These are phyloP conservation scores for Collariella sp. DNA, from an alignment of 495 filamentous ascomycete genomes.

Conservation along the genomic window DNA sequence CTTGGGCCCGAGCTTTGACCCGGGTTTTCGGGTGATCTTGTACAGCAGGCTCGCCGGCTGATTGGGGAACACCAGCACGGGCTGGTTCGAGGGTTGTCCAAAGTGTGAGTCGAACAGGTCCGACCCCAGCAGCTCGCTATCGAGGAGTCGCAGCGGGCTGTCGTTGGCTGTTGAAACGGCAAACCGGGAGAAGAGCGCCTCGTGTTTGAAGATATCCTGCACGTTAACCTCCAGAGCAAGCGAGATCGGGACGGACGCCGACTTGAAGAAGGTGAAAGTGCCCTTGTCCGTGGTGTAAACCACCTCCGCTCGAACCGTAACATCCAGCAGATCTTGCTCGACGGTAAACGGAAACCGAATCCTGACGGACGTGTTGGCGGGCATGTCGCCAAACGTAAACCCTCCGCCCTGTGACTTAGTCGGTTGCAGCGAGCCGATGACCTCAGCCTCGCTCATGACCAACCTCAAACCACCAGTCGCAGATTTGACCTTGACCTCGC, in stretches of 20 bases:
- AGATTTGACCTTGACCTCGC: slow-evolving; percentile 64
- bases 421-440: slow-evolving; percentile 47
- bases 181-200: slow-evolving; percentile 77
- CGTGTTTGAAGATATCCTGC: slow-evolving; percentile 86
- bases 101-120: slow-evolving; percentile 57
- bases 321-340: slow-evolving; percentile 63
- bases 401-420: slow-evolving; percentile 55
- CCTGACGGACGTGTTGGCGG: slow-evolving; percentile 38
- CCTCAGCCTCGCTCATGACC: slow-evolving; percentile 59
- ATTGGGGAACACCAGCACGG: slow-evolving; percentile 63
- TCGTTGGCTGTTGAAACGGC: slow-evolving; percentile 69
- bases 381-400: slow-evolving; percentile 54
- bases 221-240: slow-evolving; percentile 91
- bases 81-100: slow-evolving; percentile 44
- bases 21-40: slow-evolving; percentile 52
- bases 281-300: slow-evolving; percentile 68
- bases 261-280: slow-evolving; percentile 59
- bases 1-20: slow-evolving; percentile 27
- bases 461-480: slow-evolving; percentile 84
- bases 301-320: slow-evolving; percentile 69
- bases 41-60: slow-evolving; percentile 79
- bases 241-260: slow-evolving; percentile 54
- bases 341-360: slow-evolving; percentile 76
- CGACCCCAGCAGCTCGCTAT: slow-evolving; percentile 61
- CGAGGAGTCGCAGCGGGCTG: slow-evolving; percentile 65